Conservation (phyloP, 2,329 filamentous ascomycete genomes). For the Aphanocladium album region DNA sequence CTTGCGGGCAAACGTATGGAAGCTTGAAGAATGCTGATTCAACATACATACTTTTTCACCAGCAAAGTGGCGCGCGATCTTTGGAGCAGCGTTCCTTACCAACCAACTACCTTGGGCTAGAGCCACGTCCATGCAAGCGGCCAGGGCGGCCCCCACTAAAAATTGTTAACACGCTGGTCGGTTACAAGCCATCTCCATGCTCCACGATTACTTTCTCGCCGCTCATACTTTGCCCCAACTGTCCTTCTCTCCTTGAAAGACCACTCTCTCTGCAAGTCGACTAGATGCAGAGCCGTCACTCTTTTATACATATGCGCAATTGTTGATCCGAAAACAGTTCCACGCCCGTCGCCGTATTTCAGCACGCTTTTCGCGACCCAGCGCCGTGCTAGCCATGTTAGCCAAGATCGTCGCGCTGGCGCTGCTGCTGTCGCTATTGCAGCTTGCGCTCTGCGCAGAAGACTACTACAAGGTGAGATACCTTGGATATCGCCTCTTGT, state of each 20-base stretch:
- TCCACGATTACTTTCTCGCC: not conserved
- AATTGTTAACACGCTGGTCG: slow-evolving; percentile 15
- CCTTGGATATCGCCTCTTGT: slow-evolving; percentile 7
- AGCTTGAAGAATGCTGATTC: no score
- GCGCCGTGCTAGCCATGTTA: slow-evolving; percentile 40
- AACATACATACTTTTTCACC: no score
- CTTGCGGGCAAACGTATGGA: no score
- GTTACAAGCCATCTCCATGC: not conserved
- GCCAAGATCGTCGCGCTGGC: slow-evolving; percentile 44
- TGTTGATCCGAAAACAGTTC: not conserved
- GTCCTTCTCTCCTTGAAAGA: not conserved
- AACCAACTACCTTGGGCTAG: not conserved
- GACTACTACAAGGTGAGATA: slow-evolving; percentile 71
- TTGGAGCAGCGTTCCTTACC: not conserved
- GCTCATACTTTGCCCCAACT: not conserved
- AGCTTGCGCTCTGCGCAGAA: slow-evolving; percentile 54
- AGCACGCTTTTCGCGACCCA: not conserved
- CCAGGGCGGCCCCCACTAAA: slow-evolving; percentile 2
- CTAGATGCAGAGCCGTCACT: slow-evolving; percentile 1
- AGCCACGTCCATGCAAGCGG: not conserved
- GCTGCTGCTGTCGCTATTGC: slow-evolving; percentile 48
- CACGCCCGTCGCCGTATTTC: not conserved
- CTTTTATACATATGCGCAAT: not conserved
- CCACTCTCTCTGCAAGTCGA: not conserved
- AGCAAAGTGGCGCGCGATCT: no score